phyloP scores from a whole-genome alignment of 2,329 filamentous ascomycete species.

The Neofusicoccum parvum region DNA sequence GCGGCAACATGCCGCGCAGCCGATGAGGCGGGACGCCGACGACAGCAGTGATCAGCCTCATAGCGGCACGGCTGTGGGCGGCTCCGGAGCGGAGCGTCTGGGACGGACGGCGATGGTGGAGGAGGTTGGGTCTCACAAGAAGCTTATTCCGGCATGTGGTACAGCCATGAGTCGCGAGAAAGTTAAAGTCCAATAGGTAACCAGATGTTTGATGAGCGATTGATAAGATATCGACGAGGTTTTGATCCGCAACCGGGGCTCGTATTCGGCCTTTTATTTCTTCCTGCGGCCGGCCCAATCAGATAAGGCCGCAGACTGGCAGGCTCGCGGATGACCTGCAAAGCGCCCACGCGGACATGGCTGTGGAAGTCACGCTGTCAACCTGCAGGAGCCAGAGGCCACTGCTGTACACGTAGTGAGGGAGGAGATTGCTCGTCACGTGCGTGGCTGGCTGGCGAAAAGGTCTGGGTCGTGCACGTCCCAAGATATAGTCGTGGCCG shows the following conservation, averaged over 20 bases:
- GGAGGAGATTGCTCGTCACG: no score
- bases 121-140: background rate
- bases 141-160: background rate
- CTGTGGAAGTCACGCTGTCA: no score
- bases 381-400: no score
- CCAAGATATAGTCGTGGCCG: no score
- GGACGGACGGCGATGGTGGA: background rate
- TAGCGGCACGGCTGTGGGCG: background rate
- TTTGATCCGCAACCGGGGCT: slow-evolving; percentile 8
- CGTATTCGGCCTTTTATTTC: background rate
- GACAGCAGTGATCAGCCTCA: background rate
- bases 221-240: slow-evolving; percentile 10
- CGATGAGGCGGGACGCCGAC: background rate
- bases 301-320: background rate
- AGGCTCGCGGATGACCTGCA: background rate
- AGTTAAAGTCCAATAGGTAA: background rate
- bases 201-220: background rate
- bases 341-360: background rate
- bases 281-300: slow-evolving; percentile 3
- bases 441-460: no score
- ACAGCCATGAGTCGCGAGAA: background rate
- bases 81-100: background rate
- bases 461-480: no score
- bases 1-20: background rate
- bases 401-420: no score